phyloP scores from a whole-genome alignment of 306 rosid species.

The Cucurbita pepo region DNA sequence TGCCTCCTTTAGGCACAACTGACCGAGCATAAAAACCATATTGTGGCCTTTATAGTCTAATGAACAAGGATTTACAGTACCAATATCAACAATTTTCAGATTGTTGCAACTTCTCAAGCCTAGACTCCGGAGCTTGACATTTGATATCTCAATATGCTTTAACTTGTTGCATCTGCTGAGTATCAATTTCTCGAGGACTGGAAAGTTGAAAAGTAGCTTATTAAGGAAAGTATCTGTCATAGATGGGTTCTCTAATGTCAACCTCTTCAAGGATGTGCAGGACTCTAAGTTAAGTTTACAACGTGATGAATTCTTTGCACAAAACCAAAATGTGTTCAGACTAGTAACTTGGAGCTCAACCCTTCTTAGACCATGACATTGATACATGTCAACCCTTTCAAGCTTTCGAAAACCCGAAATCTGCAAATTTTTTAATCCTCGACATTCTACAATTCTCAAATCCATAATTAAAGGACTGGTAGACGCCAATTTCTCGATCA shows the following conservation, averaged over 20 bases:
- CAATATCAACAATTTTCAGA: background rate
- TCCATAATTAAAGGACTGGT: constrained; percentile 28
- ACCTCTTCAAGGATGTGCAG: constrained; percentile 32
- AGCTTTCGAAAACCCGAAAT: background rate
- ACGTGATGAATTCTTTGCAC: constrained; percentile 11
- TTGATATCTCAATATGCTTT: background rate
- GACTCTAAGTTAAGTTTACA: constrained; percentile 26
- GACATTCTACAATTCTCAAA: constrained; percentile 35
- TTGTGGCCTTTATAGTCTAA: background rate
- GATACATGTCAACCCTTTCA: background rate
- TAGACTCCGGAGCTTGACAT: background rate
- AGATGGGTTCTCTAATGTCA: constrained; percentile 29
- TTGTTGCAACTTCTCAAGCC: background rate
- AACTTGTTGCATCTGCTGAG: background rate
- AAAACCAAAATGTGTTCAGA: constrained; percentile 48
- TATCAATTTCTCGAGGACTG: background rate
- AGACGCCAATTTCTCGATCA: constrained; percentile 16
- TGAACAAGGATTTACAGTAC: background rate
- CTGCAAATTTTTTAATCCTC: constrained; percentile 13
- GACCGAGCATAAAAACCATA: background rate
- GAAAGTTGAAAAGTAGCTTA: constrained; percentile 12
- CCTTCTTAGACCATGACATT: background rate
- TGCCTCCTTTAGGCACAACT: background rate
- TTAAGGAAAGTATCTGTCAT: constrained; percentile 25
- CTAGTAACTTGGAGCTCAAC: constrained; percentile 23